These are phyloP conservation scores for Suhomyces bokatorum DNA, from an alignment of 1,139 yeast species.

Conservation along the genomic window DNA sequence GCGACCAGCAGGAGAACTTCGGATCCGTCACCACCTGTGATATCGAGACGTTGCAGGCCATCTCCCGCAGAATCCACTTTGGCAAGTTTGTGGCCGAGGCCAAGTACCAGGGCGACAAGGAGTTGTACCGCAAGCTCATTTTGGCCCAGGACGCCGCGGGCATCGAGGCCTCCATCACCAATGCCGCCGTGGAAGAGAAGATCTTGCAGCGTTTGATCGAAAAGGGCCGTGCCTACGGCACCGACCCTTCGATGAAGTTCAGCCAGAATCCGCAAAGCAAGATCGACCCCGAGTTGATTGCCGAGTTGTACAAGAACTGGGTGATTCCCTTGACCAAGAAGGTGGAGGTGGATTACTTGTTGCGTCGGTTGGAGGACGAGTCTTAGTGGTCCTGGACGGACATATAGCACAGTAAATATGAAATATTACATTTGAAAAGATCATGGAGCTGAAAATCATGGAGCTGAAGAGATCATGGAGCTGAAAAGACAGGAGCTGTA, in stretches of 20 bases:
- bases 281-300: slow-evolving; percentile 78
- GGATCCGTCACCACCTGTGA: slow-evolving; percentile 88
- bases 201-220: slow-evolving; percentile 74
- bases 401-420: not conserved
- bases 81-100: slow-evolving; percentile 98
- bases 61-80: slow-evolving; percentile 93
- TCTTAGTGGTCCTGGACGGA: not conserved
- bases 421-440: too few species aligned
- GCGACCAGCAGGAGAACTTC: slow-evolving; percentile 80
- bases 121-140: slow-evolving; percentile 64
- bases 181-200: slow-evolving; percentile 79
- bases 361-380: slow-evolving; percentile 76
- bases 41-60: slow-evolving; percentile 81
- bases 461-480: too few species aligned
- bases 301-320: slow-evolving; percentile 78
- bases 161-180: slow-evolving; percentile 80
- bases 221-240: slow-evolving; percentile 85
- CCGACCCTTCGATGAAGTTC: slow-evolving; percentile 78
- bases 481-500: too few species aligned
- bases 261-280: slow-evolving; percentile 71
- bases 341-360: slow-evolving; percentile 88
- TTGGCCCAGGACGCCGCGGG: slow-evolving; percentile 65
- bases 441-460: too few species aligned
- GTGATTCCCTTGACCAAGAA: slow-evolving; percentile 92
- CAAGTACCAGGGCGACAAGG: slow-evolving; percentile 72